Percentiles rank a stretch among this genome's conserved stretches.
Evolutionary conservation across 2,329 filamentous ascomycete species (phyloP).

Genomic region (Teratosphaeria destructans): DNA sequence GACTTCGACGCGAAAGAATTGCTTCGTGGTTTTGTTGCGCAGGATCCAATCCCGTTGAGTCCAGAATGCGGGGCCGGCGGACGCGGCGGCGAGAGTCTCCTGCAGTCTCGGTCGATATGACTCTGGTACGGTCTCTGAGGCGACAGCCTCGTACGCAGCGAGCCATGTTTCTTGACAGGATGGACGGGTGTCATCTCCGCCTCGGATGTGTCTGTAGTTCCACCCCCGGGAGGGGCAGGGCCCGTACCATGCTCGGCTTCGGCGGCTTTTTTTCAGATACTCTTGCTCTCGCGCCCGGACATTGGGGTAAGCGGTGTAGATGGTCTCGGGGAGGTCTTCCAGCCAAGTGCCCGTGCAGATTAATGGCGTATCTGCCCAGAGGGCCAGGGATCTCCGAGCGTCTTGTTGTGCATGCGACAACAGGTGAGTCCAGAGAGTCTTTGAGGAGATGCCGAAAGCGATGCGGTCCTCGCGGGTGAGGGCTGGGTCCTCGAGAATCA

Average conservation of each 20-base stretch:
- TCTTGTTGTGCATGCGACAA: slow-evolving; percentile 1
- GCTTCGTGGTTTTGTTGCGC: not conserved
- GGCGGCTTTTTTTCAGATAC: not conserved
- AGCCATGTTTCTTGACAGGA: not conserved
- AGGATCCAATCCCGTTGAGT: not conserved
- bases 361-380: slow-evolving; percentile 4
- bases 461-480: not conserved
- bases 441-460: slow-evolving; percentile 4
- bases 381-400: not conserved
- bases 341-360: slow-evolving; percentile 5
- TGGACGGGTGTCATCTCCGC: not conserved
- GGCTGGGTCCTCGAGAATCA: not conserved
- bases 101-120: not conserved
- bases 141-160: not conserved
- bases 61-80: not conserved
- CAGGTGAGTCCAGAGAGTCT: slow-evolving; percentile 4
- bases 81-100: not conserved
- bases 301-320: not conserved
- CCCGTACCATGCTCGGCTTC: not conserved
- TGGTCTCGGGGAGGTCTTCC: not conserved
- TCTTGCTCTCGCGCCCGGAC: not conserved
- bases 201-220: not conserved
- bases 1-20: not conserved
- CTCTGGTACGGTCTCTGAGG: not conserved
- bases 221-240: slow-evolving; percentile 3